Percentiles rank a stretch among this genome's conserved stretches.
These are phyloP conservation scores for Iberis pinnata DNA, from an alignment of 345 rosid species.

Conservation along the genomic window DNA sequence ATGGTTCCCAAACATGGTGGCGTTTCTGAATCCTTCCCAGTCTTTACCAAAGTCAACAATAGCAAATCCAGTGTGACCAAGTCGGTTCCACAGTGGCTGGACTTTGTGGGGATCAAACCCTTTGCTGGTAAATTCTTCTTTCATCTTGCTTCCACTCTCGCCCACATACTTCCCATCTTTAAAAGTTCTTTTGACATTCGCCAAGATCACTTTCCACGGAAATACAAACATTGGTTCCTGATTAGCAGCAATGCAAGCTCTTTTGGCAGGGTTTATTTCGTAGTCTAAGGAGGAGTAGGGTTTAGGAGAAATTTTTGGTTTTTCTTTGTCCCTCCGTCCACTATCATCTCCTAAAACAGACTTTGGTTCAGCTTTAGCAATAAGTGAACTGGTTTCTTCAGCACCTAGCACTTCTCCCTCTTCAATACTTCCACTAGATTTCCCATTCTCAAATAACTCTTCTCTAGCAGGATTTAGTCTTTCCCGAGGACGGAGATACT, in stretches of 20 bases:
- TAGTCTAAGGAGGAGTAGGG: no score
- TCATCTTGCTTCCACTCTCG: constrained; percentile 51
- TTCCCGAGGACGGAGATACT: constrained; percentile 28
- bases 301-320: neutral
- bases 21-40: constrained; percentile 57
- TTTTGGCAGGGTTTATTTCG: constrained; percentile 10
- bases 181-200: constrained; percentile 41
- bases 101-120: constrained; percentile 65
- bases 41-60: constrained; percentile 57
- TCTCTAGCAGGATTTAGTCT: neutral
- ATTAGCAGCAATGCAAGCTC: constrained; percentile 9
- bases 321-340: constrained; percentile 2
- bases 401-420: neutral
- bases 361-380: constrained; percentile 8
- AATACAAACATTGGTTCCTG: constrained; percentile 38
- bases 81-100: constrained; percentile 46
- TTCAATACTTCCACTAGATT: neutral
- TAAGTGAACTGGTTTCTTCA: constrained; percentile 4
- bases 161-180: constrained; percentile 36
- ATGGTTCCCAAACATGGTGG: constrained; percentile 49
- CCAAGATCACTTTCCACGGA: constrained; percentile 72
- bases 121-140: constrained; percentile 37
- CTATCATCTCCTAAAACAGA: constrained; percentile 11
- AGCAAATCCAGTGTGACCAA: constrained; percentile 60
- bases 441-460: neutral